These are phyloP conservation scores for Inonotus hispidus DNA, from an alignment of 1,284 basidiomycete genomes.

Conservation along the genomic window DNA sequence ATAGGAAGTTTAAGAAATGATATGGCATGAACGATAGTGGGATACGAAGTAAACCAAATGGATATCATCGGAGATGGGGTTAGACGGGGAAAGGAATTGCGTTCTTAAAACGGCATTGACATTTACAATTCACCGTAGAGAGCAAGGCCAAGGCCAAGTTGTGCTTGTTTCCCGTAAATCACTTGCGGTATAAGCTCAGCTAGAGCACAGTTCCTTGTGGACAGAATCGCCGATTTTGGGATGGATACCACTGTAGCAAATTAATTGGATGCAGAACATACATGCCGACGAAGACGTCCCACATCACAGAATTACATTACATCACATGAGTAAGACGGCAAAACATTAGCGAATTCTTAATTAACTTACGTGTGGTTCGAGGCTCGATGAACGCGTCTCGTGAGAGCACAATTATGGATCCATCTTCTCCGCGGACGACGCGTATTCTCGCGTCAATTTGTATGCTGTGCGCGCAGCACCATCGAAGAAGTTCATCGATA, in stretches of 20 bases:
- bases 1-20: not conserved
- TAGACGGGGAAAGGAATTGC: not conserved
- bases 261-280: not conserved
- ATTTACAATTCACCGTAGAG: constrained; percentile 19
- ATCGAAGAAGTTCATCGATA: constrained; percentile 10
- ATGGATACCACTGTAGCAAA: constrained; percentile 23
- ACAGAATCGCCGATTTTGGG: constrained; percentile 24
- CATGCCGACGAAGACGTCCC: not conserved
- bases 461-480: constrained; percentile 13
- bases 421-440: constrained; percentile 16
- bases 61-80: not conserved
- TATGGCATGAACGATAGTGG: not conserved
- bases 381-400: constrained; percentile 13
- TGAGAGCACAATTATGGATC: constrained; percentile 10
- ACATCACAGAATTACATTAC: not conserved
- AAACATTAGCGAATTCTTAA: not conserved
- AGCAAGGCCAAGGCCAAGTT: constrained; percentile 15
- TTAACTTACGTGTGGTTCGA: constrained; percentile 14
- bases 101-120: constrained; percentile 6
- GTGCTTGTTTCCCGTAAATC: constrained; percentile 16
- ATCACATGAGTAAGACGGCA: not conserved
- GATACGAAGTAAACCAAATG: not conserved
- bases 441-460: constrained; percentile 16
- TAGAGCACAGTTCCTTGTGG: constrained; percentile 21
- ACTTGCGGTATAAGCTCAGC: constrained; percentile 7